A percentile compares a stretch with the other conserved stretches of the same genome.
Conservation (phyloP, 108 stramenopile species). For the Fistulifera pelliculosa region DNA sequence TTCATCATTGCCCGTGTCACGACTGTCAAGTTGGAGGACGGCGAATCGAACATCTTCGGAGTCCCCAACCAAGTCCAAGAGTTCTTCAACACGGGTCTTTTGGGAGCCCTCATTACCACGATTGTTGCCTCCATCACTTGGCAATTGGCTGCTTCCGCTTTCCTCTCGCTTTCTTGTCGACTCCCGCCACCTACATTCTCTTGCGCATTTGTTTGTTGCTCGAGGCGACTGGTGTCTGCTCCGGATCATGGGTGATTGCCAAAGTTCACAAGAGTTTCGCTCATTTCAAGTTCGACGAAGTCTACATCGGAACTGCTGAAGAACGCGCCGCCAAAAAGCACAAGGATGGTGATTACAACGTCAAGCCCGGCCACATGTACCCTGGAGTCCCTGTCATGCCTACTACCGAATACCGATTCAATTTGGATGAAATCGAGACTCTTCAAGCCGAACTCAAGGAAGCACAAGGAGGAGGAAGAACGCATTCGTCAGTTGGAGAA, state of each 20-base stretch:
- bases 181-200: slow-evolving; percentile 39
- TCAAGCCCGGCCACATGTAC: not conserved
- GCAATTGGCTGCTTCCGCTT: slow-evolving; percentile 47
- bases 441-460: too few species aligned
- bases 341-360: not conserved
- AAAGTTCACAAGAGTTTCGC: slow-evolving; percentile 28
- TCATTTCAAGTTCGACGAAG: slow-evolving; percentile 39
- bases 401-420: too few species aligned
- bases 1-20: slow-evolving; percentile 27
- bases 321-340: slow-evolving; percentile 33
- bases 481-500: too few species aligned
- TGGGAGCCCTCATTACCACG: slow-evolving; percentile 64
- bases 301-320: slow-evolving; percentile 55
- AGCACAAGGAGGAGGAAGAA: too few species aligned
- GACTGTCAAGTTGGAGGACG: slow-evolving; percentile 12
- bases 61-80: slow-evolving; percentile 38
- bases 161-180: slow-evolving; percentile 51
- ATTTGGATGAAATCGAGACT: too few species aligned
- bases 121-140: slow-evolving; percentile 53
- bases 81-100: slow-evolving; percentile 61
- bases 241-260: slow-evolving; percentile 43
- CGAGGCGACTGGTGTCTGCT: slow-evolving; percentile 44
- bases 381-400: too few species aligned
- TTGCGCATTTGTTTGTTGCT: slow-evolving; percentile 34
- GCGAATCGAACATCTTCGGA: slow-evolving; percentile 46